Evolutionary conservation across 2,329 filamentous ascomycete species (phyloP).

Genomic region (Hawksworthiomyces lignivorus): DNA sequence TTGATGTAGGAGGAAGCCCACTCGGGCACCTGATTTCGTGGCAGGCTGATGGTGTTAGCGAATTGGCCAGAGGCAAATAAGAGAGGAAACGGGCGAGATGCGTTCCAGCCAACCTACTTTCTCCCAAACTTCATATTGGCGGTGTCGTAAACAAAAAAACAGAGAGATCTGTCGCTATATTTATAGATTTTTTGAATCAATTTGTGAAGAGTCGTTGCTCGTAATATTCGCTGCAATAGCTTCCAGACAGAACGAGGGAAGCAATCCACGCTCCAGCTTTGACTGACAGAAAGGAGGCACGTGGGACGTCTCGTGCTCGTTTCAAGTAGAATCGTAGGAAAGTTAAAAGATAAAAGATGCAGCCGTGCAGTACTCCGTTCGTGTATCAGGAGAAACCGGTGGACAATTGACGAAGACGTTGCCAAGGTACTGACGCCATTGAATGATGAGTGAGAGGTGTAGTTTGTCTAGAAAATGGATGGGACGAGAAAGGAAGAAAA

Average conservation of each 20-base stretch:
- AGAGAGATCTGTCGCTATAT: too few species aligned
- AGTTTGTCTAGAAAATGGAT: not conserved
- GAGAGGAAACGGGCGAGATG: not conserved
- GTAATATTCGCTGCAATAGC: too few species aligned
- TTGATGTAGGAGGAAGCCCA: slow-evolving; percentile 81
- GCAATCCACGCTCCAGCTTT: too few species aligned
- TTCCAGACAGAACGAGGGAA: too few species aligned
- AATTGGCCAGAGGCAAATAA: not conserved
- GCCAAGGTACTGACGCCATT: slow-evolving; percentile 8
- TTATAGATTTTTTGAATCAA: too few species aligned
- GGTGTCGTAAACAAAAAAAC: too few species aligned
- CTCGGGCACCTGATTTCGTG: slow-evolving; percentile 78
- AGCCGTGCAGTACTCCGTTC: not conserved
- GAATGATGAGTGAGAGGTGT: not conserved
- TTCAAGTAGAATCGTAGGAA: too few species aligned
- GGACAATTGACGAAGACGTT: not conserved
- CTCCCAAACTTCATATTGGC: slow-evolving; percentile 28
- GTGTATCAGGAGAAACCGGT: slow-evolving; percentile 11
- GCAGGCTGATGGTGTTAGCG: slow-evolving; percentile 33
- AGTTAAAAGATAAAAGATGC: not conserved
- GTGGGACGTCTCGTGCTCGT: too few species aligned
- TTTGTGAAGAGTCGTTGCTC: too few species aligned
- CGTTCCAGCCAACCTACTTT: slow-evolving; percentile 20
- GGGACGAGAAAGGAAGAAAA: not conserved
- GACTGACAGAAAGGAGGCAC: too few species aligned